Evolutionary conservation across 345 rosid genomes (phyloP).

Genomic region (Linum trigynum): DNA sequence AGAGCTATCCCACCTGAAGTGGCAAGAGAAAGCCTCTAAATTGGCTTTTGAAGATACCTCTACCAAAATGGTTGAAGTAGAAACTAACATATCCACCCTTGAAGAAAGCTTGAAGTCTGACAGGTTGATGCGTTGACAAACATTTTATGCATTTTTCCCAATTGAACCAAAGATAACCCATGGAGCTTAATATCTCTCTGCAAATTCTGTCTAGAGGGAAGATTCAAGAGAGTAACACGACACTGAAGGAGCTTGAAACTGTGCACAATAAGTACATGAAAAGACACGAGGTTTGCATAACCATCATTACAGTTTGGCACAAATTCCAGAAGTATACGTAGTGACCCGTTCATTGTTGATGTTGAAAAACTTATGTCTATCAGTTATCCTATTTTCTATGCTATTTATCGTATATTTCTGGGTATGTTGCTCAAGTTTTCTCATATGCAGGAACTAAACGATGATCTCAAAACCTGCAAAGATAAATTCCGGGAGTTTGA

Average conservation of each 20-base stretch:
- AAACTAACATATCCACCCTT: constrained; percentile 40
- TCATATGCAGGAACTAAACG: constrained; percentile 59
- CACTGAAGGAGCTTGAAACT: constrained; percentile 65
- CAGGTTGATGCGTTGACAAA: constrained; percentile 33
- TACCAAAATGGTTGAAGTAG: constrained; percentile 47
- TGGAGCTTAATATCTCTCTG: not conserved
- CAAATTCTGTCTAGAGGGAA: constrained; percentile 44
- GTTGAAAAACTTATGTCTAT: too few species aligned
- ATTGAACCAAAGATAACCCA: not conserved
- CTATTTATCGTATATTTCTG: not conserved
- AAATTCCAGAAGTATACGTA: too few species aligned
- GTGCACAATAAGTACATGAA: constrained; percentile 58
- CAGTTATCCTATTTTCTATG: too few species aligned
- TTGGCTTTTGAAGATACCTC: constrained; percentile 66
- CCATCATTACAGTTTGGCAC: too few species aligned
- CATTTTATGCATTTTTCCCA: constrained; percentile 2
- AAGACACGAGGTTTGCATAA: constrained; percentile 68
- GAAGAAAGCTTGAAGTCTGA: constrained; percentile 64
- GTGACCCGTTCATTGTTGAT: too few species aligned
- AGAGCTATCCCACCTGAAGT: constrained; percentile 72
- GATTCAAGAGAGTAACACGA: constrained; percentile 53
- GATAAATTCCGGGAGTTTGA: constrained; percentile 93
- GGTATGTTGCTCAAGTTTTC: constrained; percentile 4
- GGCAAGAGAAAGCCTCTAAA: constrained; percentile 90
- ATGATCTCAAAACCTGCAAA: constrained; percentile 54